phyloP scores from a whole-genome alignment of 306 rosid species.

The Quercus suber region DNA sequence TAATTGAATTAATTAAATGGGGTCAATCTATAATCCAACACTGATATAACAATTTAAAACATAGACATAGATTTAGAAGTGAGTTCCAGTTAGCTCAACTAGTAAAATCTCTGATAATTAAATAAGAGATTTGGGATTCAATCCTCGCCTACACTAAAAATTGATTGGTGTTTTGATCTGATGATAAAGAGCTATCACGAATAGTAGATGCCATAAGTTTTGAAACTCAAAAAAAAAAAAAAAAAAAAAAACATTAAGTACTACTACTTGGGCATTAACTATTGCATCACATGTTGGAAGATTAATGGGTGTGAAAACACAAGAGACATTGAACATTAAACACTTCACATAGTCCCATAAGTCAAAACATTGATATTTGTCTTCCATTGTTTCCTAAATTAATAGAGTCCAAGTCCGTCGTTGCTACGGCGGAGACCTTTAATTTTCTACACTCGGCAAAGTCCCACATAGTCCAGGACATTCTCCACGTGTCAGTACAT shows the following conservation, averaged over 20 bases:
- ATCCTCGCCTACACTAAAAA: fast-evolving
- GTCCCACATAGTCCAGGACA: slow-evolving; percentile 24
- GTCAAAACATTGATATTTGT: slow-evolving; percentile 80
- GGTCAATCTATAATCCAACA: no score
- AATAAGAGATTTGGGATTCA: fast-evolving
- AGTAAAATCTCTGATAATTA: fast-evolving
- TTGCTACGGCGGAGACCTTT: slow-evolving; percentile 60
- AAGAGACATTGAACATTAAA: slow-evolving; percentile 8
- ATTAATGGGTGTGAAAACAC: not conserved
- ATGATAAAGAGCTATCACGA: fast-evolving
- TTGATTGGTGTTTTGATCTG: fast-evolving
- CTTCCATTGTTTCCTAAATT: slow-evolving; percentile 29
- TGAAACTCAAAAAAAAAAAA: no score
- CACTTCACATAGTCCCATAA: slow-evolving; percentile 45
- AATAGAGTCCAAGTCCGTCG: slow-evolving; percentile 60
- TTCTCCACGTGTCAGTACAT: slow-evolving; percentile 31
- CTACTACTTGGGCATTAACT: no score
- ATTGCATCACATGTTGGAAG: not conserved
- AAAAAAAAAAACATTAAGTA: no score
- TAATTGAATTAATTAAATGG: no score
- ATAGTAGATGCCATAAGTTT: fast-evolving
- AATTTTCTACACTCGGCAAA: not conserved
- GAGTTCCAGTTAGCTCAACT: no score
- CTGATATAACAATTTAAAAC: no score
- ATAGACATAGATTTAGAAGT: no score